Conservation (phyloP, 345 rosid genomes). For the Eucalyptus decipiens region DNA sequence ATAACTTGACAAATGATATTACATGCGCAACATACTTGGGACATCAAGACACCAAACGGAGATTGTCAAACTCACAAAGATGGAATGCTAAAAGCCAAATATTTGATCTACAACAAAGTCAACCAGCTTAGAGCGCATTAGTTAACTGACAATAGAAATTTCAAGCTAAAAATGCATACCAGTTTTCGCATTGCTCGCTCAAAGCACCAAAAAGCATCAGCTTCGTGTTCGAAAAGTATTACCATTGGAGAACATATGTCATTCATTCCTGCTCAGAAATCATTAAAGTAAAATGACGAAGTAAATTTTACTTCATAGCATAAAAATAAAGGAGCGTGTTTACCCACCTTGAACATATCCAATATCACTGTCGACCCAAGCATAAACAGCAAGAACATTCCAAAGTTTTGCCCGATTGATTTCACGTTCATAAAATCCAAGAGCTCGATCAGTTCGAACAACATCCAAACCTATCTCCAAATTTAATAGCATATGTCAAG, state of each 20-base stretch:
- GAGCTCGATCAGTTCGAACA: slow-evolving; percentile 78
- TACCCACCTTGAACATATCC: slow-evolving; percentile 79
- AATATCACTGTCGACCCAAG: slow-evolving; percentile 85
- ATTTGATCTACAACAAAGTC: background rate
- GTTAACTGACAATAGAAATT: background rate
- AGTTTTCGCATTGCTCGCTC: slow-evolving; percentile 76
- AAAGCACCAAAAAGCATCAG: slow-evolving; percentile 97
- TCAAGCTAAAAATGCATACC: slow-evolving; percentile 18
- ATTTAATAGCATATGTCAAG: background rate
- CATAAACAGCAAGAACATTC: slow-evolving; percentile 78
- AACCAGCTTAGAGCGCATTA: background rate
- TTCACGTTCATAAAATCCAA: slow-evolving; percentile 65
- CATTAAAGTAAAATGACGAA: background rate
- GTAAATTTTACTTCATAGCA: background rate
- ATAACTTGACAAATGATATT: background rate
- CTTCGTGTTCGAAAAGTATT: slow-evolving; percentile 84
- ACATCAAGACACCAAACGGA: background rate
- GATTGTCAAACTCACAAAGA: background rate
- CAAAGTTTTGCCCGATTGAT: slow-evolving; percentile 71
- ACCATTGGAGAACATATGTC: slow-evolving; percentile 94
- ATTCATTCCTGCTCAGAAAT: slow-evolving; percentile 68
- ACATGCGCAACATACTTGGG: background rate
- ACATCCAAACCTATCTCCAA: slow-evolving; percentile 79
- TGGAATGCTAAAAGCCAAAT: background rate
- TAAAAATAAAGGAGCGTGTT: background rate